These are phyloP conservation scores for Exophiala aquamarina DNA, from an alignment of 2,329 filamentous ascomycete genomes.

Conservation along the genomic window DNA sequence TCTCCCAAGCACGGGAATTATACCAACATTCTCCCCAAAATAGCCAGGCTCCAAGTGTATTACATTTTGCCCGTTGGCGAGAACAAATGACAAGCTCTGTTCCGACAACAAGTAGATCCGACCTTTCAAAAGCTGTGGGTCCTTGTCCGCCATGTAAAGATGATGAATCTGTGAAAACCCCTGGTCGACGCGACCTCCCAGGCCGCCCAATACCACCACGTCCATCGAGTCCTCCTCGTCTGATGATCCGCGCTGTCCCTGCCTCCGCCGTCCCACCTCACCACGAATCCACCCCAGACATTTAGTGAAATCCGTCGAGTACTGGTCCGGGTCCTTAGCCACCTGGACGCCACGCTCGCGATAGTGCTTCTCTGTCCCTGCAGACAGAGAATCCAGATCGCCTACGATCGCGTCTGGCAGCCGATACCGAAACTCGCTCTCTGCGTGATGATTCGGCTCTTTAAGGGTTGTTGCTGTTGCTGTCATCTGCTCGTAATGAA, in stretches of 20 bases:
- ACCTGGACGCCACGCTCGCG: slow-evolving; percentile 60
- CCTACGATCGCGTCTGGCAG: slow-evolving; percentile 76
- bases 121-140: slow-evolving; percentile 48
- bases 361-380: slow-evolving; percentile 67
- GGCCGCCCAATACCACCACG: slow-evolving; percentile 78
- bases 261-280: slow-evolving; percentile 7
- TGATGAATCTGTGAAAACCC: slow-evolving; percentile 87
- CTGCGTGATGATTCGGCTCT: neutral
- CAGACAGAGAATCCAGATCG: slow-evolving; percentile 80
- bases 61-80: slow-evolving; percentile 66
- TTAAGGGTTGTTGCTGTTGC: neutral
- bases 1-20: slow-evolving; percentile 79
- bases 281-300: slow-evolving; percentile 62
- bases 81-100: slow-evolving; percentile 76
- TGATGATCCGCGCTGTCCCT: slow-evolving; percentile 13
- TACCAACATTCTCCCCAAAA: slow-evolving; percentile 79
- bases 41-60: slow-evolving; percentile 60
- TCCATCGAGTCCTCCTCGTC: slow-evolving; percentile 44
- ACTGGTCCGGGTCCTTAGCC: slow-evolving; percentile 73
- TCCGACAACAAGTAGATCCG: slow-evolving; percentile 78
- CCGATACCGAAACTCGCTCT: slow-evolving; percentile 30
- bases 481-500: slow-evolving; percentile 25
- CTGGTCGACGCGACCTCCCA: slow-evolving; percentile 90
- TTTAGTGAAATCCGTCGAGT: slow-evolving; percentile 90
- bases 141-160: slow-evolving; percentile 56